Base-by-base conservation (phyloP, 2,329 filamentous ascomycete genomes). In the Trichophyton benhamiae region DNA sequence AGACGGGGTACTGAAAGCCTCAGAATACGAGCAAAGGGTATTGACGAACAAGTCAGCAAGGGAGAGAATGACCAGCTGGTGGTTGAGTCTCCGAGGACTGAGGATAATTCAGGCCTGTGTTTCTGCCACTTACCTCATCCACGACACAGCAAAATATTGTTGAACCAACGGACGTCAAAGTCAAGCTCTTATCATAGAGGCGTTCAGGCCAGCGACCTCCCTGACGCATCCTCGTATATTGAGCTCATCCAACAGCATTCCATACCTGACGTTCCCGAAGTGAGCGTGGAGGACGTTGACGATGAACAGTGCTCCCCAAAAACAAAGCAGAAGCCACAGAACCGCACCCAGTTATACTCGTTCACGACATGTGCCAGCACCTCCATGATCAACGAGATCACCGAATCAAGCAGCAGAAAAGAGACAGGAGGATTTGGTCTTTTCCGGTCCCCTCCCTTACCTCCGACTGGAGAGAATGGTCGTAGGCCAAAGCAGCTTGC, bases 401-500 rank as follows among this genome's bases (percentile, higher is more conserved):
- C 41, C 7, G 55, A 58, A 11, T 25, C 41, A 2, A 27, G n/a
- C 27, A 30, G 41, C 25, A 48, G 41, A 33, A 41, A 52, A 13
- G 49, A 61, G 38, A 25, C 30, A 2, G 61, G 59, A 1, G 58
- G 55, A n/a, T 60, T 46, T 46, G 42, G 57, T 15, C 60, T 60
- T 33, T 60, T 63, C 42, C 59, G 59, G 6, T 22, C 57, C 0
- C 57, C 60, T 13, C 27, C 41, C 27, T n/a, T 58, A 42, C 20
- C 49, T 27, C 36, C 57, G 58, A 11, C 59, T 20, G 20, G 11
- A 2, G 13, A 41, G 33, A 42, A n/a, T 9, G 17, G 25, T 2
- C 60, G 30, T 33, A 15, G 55, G 8, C 20, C 13, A 53, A 65
- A 63, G 44, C 67, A 68, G 41, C 55, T 66, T 15, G 68, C 68